Evolutionary conservation across 352 stramenopile genomes (phyloP).

Genomic region (Lagenidium sp.): DNA sequence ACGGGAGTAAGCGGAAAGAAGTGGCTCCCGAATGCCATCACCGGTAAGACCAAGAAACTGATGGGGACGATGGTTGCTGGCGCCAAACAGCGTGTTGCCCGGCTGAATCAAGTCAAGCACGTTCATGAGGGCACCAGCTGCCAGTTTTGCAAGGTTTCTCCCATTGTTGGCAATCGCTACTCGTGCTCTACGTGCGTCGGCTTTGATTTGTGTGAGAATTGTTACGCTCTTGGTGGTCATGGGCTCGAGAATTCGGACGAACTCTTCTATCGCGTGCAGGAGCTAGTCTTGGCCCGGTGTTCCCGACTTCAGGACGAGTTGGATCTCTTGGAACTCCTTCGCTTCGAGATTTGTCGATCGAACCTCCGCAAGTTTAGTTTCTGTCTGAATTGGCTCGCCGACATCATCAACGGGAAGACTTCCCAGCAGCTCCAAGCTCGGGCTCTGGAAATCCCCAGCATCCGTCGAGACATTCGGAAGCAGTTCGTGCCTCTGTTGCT

Average conservation of each 20-base stretch:
- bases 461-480: slow-evolving; percentile 70
- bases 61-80: slow-evolving; percentile 61
- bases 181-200: slow-evolving; percentile 71
- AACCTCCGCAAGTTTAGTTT: slow-evolving; percentile 83
- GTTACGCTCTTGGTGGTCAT: slow-evolving; percentile 74
- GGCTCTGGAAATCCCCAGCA: slow-evolving; percentile 70
- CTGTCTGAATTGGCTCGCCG: slow-evolving; percentile 74
- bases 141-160: slow-evolving; percentile 71
- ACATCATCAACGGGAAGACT: slow-evolving; percentile 73
- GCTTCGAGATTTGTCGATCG: slow-evolving; percentile 82
- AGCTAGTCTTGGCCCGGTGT: slow-evolving; percentile 62
- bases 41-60: slow-evolving; percentile 40
- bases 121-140: slow-evolving; percentile 68
- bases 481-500: slow-evolving; percentile 75
- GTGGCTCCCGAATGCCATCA: slow-evolving; percentile 42
- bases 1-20: slow-evolving; percentile 13
- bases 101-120: slow-evolving; percentile 57
- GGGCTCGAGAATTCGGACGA: slow-evolving; percentile 81
- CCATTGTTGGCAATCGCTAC: slow-evolving; percentile 68
- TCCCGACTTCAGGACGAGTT: slow-evolving; percentile 47
- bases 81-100: slow-evolving; percentile 59
- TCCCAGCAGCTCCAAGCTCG: slow-evolving; percentile 65
- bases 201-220: slow-evolving; percentile 77
- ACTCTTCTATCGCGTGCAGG: slow-evolving; percentile 74
- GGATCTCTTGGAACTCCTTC: slow-evolving; percentile 70